Base-by-base conservation (phyloP, 2,329 filamentous ascomycete species). In the Colletotrichum trifolii region DNA sequence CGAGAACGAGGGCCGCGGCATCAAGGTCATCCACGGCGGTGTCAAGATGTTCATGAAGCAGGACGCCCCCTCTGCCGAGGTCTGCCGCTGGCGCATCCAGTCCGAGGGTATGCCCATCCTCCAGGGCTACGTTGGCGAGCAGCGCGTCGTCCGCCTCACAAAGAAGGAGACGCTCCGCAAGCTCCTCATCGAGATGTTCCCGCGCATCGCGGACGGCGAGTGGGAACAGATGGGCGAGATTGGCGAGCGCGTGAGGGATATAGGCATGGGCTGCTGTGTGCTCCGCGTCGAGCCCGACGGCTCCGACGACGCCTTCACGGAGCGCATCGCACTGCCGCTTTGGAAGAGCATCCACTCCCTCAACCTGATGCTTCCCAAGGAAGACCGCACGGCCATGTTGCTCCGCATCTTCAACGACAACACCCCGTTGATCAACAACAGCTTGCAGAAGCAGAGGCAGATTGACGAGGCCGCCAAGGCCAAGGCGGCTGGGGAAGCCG, bases 21-120 rank as follows among this genome's bases (percentile, higher is more conserved):
- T 98, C 78, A 97, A 96, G 76, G 97, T 99, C 75, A 92, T 99
- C 54, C 96, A 99, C 78, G 95, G 91, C 54, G 96, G 96, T 69
- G 94, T 99, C 39, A 97, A 97, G 81, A 98, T 98, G 93, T 99
- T 97, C 76, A 96, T 98, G 83, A 97, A 97, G 82, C 95, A 98
- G 77, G 94, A 97, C 73, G 91, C 93, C 0, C 94, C 97, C 65
- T 91, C 90, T 6, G 89, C 91, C 40, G 91, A 94, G 59, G 91
- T 96, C 39, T 97, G 94, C 81, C 87, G 91, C 64, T 99, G 96
- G 96, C 89, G 96, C 50, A 96, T 99, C 71, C 96, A 99, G 82
- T 92, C 91, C 11, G 96, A 99, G 78, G 96, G 96, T 33, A 89
- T 99, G 81, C 89, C 91, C 9, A 94, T 99, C 69, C 84, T 97